Evolutionary conservation across 371 early-diverging fungal species (phyloP).

Genomic region (Mortierella sp.): DNA sequence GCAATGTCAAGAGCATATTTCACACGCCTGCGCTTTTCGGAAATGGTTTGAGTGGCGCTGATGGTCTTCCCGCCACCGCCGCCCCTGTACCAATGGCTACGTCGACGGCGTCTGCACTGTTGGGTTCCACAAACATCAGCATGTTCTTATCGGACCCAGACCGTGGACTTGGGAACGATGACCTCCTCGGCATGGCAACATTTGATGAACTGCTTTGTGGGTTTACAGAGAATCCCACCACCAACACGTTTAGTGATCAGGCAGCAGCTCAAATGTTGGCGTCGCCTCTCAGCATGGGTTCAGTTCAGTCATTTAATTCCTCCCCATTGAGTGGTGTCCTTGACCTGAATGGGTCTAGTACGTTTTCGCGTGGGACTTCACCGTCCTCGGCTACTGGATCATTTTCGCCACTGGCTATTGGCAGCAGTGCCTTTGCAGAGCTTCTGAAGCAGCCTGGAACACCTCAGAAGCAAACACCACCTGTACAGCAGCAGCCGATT

Average conservation of each 20-base stretch:
- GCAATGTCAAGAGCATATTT: conserved; percentile 12
- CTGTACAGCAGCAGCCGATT: conserved; percentile 15
- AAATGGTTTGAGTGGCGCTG: conserved; percentile 5
- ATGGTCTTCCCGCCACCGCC: not conserved
- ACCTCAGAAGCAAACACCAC: conserved; percentile 2
- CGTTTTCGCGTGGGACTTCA: conserved; percentile 8
- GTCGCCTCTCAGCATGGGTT: conserved; percentile 14
- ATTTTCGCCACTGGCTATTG: conserved; percentile 41
- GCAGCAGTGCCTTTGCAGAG: conserved; percentile 23
- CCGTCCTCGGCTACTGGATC: conserved; percentile 13
- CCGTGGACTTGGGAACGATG: conserved; percentile 21
- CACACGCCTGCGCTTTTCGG: conserved; percentile 31
- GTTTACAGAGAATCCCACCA: conserved; percentile 2
- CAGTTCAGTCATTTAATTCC: conserved; percentile 23
- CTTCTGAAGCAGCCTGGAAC: conserved; percentile 21
- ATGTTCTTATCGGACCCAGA: conserved; percentile 27
- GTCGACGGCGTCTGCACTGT: conserved; percentile 10
- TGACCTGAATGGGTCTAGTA: conserved; percentile 12
- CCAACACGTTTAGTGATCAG: not conserved
- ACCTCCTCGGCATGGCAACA: conserved; percentile 26
- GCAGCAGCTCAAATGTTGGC: conserved; percentile 11
- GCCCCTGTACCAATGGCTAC: conserved; percentile 2
- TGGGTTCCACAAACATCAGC: conserved; percentile 28
- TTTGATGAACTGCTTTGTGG: conserved; percentile 48
- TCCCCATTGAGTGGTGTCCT: conserved; percentile 33